Evolutionary conservation across 1,284 basidiomycete species (phyloP).

Genomic region (Sporisorium reilianum): DNA sequence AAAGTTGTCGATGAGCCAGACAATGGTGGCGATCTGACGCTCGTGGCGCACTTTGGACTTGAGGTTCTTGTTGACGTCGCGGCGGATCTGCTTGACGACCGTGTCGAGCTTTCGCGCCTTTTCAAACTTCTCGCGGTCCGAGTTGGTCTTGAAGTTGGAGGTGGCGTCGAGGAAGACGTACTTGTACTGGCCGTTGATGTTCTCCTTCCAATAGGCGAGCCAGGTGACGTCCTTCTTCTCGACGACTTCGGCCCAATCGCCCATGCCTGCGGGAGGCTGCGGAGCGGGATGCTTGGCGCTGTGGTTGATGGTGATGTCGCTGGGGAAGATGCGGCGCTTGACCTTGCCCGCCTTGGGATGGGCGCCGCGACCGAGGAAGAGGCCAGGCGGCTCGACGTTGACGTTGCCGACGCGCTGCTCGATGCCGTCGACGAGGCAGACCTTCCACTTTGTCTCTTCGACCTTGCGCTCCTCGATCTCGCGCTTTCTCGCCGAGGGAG

Average conservation of each 20-base stretch:
- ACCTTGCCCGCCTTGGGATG: slow-evolving; percentile 97
- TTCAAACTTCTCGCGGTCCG: slow-evolving; percentile 68
- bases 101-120: slow-evolving; percentile 67
- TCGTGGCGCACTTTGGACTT: slow-evolving; percentile 64
- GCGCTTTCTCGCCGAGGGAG: slow-evolving; percentile 70
- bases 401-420: slow-evolving; percentile 99
- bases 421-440: slow-evolving; percentile 89
- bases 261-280: slow-evolving; percentile 59
- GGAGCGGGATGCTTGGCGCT: slow-evolving; percentile 64
- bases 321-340: slow-evolving; percentile 76
- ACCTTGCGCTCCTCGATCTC: slow-evolving; percentile 87
- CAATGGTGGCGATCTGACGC: slow-evolving; percentile 67
- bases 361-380: slow-evolving; percentile 97
- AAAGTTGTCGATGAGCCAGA: slow-evolving; percentile 69
- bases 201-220: slow-evolving; percentile 68
- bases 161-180: slow-evolving; percentile 68
- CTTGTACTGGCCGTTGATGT: slow-evolving; percentile 67
- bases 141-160: slow-evolving; percentile 67
- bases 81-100: slow-evolving; percentile 62
- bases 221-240: slow-evolving; percentile 67
- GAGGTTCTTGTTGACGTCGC: slow-evolving; percentile 62
- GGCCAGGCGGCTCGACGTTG: slow-evolving; percentile 94
- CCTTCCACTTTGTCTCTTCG: slow-evolving; percentile 85
- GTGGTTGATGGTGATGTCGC: slow-evolving; percentile 69
- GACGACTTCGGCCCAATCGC: slow-evolving; percentile 66